Percentiles rank a stretch among this genome's conserved stretches.
Evolutionary conservation across 345 rosid species (phyloP).

Genomic region (Salix purpurea): DNA sequence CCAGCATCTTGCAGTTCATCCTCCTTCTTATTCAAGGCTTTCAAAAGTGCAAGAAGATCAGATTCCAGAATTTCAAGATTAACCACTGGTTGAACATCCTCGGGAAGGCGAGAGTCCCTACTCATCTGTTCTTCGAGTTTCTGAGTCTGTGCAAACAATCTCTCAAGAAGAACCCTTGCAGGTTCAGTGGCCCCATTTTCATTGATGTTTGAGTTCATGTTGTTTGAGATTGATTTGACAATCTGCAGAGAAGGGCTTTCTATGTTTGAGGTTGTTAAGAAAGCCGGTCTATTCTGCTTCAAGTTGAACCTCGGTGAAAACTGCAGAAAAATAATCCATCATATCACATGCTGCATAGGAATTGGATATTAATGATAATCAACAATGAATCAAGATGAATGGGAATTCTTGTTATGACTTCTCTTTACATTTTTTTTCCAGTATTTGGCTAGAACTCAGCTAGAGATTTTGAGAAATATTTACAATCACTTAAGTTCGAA

Average conservation of each 20-base stretch:
- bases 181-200: conserved; percentile 51
- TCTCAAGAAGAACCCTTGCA: conserved; percentile 54
- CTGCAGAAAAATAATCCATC: conserved; percentile 29
- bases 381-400: background rate
- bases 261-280: conserved; percentile 13
- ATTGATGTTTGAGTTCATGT: conserved; percentile 34
- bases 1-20: conserved; percentile 61
- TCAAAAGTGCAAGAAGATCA: conserved; percentile 58
- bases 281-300: conserved; percentile 35
- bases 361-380: background rate
- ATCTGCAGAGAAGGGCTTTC: conserved; percentile 17
- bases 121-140: conserved; percentile 49
- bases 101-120: conserved; percentile 25
- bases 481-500: background rate
- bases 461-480: background rate
- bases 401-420: background rate
- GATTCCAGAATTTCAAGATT: conserved; percentile 56
- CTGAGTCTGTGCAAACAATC: conserved; percentile 61
- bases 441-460: background rate
- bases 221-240: conserved; percentile 39
- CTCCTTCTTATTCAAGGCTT: conserved; percentile 63
- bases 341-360: background rate
- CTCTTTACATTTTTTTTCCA: background rate
- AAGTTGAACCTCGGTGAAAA: conserved; percentile 25
- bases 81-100: conserved; percentile 26